Evolutionary conservation across 2,329 filamentous ascomycete species (phyloP).

Genomic region (Apiospora kogelbergensis): DNA sequence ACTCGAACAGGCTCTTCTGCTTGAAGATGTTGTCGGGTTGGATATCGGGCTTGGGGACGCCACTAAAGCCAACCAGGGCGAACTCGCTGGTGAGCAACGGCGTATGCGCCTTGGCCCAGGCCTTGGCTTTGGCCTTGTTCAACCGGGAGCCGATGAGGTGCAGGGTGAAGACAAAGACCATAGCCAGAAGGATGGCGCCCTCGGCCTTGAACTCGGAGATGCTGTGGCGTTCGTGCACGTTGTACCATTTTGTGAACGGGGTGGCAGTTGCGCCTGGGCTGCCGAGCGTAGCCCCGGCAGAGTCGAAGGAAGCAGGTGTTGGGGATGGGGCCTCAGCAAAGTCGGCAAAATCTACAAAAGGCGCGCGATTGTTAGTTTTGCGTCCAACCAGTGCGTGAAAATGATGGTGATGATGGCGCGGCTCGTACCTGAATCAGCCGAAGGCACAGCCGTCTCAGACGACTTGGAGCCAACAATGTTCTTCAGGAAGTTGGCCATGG

Average conservation of each 20-base stretch:
- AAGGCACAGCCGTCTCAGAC: slow-evolving; percentile 47
- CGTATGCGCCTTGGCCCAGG: slow-evolving; percentile 77
- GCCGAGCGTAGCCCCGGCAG: slow-evolving; percentile 43
- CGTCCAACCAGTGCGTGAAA: slow-evolving; percentile 8
- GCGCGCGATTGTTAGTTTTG: slow-evolving; percentile 12
- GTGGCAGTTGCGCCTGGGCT: slow-evolving; percentile 48
- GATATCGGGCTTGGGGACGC: slow-evolving; percentile 49
- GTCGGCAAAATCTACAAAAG: slow-evolving; percentile 80
- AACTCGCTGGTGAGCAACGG: slow-evolving; percentile 78
- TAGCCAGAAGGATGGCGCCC: slow-evolving; percentile 74
- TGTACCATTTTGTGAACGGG: slow-evolving; percentile 95
- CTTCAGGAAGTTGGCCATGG: slow-evolving; percentile 63
- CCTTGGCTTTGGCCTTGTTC: slow-evolving; percentile 78
- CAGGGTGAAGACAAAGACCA: slow-evolving; percentile 71
- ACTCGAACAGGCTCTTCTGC: slow-evolving; percentile 88
- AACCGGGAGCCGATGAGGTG: slow-evolving; percentile 78
- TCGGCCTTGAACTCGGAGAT: slow-evolving; percentile 85
- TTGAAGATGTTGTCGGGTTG: slow-evolving; percentile 64
- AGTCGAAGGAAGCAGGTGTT: slow-evolving; percentile 48
- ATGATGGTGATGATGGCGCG: neutral
- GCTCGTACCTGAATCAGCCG: slow-evolving; percentile 64
- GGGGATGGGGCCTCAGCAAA: slow-evolving; percentile 79
- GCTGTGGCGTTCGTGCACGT: slow-evolving; percentile 86
- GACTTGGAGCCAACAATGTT: slow-evolving; percentile 69
- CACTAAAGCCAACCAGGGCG: slow-evolving; percentile 78